Percentiles rank a stretch among this genome's conserved stretches.
Conservation (phyloP, 805 yeast species). For the Dipodascus geniculatus region DNA sequence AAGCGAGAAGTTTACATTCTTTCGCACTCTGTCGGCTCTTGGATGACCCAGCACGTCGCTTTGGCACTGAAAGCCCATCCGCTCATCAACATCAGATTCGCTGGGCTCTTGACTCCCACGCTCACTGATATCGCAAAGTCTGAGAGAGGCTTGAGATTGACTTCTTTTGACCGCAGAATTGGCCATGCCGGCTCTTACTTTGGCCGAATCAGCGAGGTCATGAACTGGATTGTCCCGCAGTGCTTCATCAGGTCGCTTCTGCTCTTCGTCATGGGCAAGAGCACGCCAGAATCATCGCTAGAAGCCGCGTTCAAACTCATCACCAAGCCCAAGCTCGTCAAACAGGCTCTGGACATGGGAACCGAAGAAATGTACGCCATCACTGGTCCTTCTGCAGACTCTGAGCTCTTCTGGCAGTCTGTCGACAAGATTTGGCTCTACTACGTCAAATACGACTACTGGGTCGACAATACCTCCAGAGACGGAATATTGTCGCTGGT, state of each 20-base stretch:
- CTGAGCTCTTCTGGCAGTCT: slow-evolving; percentile 38
- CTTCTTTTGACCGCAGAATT: slow-evolving; percentile 17
- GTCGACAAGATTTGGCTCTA: slow-evolving; percentile 40
- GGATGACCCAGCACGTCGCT: slow-evolving; percentile 44
- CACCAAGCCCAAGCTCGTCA: slow-evolving; percentile 32
- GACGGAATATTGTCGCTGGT: slow-evolving; percentile 30
- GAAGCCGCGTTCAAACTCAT: slow-evolving; percentile 34
- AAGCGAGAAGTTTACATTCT: slow-evolving; percentile 34
- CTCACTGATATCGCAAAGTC: slow-evolving; percentile 45
- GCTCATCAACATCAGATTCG: slow-evolving; percentile 28
- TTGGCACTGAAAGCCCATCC: slow-evolving; percentile 16
- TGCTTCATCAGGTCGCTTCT: slow-evolving; percentile 18
- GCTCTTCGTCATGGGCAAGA: slow-evolving; percentile 21
- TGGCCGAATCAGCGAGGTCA: slow-evolving; percentile 7
- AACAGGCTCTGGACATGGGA: slow-evolving; percentile 47
- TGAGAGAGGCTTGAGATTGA: slow-evolving; percentile 28
- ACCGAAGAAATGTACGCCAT: slow-evolving; percentile 47
- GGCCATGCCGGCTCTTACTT: slow-evolving; percentile 11
- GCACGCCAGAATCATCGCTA: slow-evolving; percentile 9
- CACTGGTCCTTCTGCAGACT: slow-evolving; percentile 27
- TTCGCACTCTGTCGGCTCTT: slow-evolving; percentile 68
- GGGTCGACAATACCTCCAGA: slow-evolving; percentile 49
- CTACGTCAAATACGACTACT: slow-evolving; percentile 50
- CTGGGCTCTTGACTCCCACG: slow-evolving; percentile 63
- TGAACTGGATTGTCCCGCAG: slow-evolving; percentile 13